Evolutionary conservation across 2,329 filamentous ascomycete genomes (phyloP), one percentile per base, ranked within the genome.

Genomic region (Alternaria conjuncta): DNA sequence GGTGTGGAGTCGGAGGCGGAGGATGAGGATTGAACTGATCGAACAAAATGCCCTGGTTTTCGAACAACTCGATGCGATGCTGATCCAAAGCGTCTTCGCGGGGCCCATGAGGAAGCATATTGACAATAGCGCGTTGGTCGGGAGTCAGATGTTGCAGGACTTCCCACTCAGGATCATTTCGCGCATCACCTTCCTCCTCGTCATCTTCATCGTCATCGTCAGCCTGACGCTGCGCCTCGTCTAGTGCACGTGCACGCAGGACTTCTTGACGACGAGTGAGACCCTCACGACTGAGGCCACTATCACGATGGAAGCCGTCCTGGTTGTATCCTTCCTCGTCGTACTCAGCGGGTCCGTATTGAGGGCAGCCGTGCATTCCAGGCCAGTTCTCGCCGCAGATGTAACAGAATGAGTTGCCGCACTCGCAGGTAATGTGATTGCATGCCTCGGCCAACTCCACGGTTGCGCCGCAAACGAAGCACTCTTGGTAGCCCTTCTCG

Each of bases 351-450:
- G 69, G 70, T 3, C 76, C 76, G 55, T 79, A 79, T 3, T 68
- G 65, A 6, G 75, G 75, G 50, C 77, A 79, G 13, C 66, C 74
- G 44, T 78, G 76, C 6, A 65, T 23, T 9, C 74, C 75, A 9
- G 26, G n/a, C 75, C 76, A 78, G 12, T 64, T 43, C 21, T 71
- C 60, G 25, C 76, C 76, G 49, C 77, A 79, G 49, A 79, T 45
- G 49, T 78, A 79, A 68, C 77, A 79, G 65, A 78, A 79, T 2
- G 69, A 57, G 30, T 66, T 47, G 5, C 74, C 75, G 28, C 77
- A 79, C 9, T 62, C 63, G 55, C 76, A 79, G 65, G 61, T 75
- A 25, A 79, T 73, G 43, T 79, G 76, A 21, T 79, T 79, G 47
- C 76, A 79, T 2, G 75, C 77, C 44, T 79, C 76, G 3, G 64